Evolutionary conservation across 2,329 filamentous ascomycete species (phyloP), one percentile per base, ranked within the genome.

Genomic region (Pseudopithomyces maydicus): DNA sequence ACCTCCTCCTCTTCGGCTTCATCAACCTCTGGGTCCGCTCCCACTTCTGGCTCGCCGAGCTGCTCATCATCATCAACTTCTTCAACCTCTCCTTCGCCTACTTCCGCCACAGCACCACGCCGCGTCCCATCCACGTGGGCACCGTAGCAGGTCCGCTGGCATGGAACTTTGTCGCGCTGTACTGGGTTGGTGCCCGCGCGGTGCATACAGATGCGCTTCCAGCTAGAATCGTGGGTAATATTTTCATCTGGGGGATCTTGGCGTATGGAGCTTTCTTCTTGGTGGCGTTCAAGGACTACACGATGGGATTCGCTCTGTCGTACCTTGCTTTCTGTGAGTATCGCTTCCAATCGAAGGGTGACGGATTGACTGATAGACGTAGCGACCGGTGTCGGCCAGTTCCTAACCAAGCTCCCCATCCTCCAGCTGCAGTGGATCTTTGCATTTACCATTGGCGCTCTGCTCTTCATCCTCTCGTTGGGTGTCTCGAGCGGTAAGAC

Each of bases 401-500:
- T 96, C 78, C 79, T 87, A 49, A 82, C 84, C 68, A 87, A 92
- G 73, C 76, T 88, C 57, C 83, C 95, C 72, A 75, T 89, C 61
- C 82, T 96, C 64, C 90, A 91, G 6, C 81, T 96, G 62, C 92
- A 97, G 79, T 96, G 92, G 92, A 94, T 96, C 77, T 96, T 96
- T 74, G 90, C 92, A 33, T 95, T 96, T 70, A 81, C 87, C 60
- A 92, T 96, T 73, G 92, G 94, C 82, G 85, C 82, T 0, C 73
- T 90, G 23, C 84, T 96, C 52, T 89, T 95, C 73, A 74, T 92
- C 19, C 77, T 85, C 17, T 91, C 90, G 1, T 68, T 90, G 2
- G 76, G 83, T 15, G 80, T 92, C 51, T 88, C 0, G 84, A 84
- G 20, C 12, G 88, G 88, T 56, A 80, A 82, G 53, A 83, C 87